Evolutionary conservation across 306 rosid genomes (phyloP), one percentile per base, ranked within the genome.

Genomic region (Astragalus glycyphyllos): DNA sequence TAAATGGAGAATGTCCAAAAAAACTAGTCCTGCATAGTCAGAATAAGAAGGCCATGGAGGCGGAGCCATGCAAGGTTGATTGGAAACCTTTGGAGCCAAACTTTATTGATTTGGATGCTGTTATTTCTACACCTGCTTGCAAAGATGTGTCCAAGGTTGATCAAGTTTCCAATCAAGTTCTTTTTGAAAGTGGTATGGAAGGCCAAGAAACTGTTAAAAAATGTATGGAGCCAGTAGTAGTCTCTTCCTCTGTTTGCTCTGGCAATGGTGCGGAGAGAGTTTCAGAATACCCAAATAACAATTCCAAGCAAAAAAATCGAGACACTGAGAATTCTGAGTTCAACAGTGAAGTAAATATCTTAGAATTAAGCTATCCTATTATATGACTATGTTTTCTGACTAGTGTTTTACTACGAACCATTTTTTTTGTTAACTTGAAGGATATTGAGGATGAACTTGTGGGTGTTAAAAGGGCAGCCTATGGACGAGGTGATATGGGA

Each of bases 191-290:
- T 74, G 77, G 71, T 17, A 35, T 26, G 20, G 73, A 78, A 48
- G 86, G 58, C 65, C 61, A 75, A 6, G 71, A 65, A 63, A 88
- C 65, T 78, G 74, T 67, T 64, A 86, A 83, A 58, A 84, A 81
- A 77, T 51, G 58, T 11, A 17, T 7, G 23, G 89, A 89, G 77
- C 86, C 81, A 42, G 79, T 60, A 34, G 84, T 79, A 32, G 89
- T 86, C 47, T 82, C 95, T 74, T 84, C 84, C 58, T 89, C 98
- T 46, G 86, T 86, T 80, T 87, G 98, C 83, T 92, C 98, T 37
- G 95, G 83, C 57, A 86, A 85, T 75, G 86, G 90, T 0, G 73
- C 83, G 31, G 86, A 80, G 68, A 81, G 88, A 80, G 46, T 71
- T 78, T 85, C 88, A 1, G 85, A 80, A 63, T 74, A 81, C 16